Percentiles rank a stretch among this genome's conserved stretches.
Conservation (phyloP, 2,329 filamentous ascomycete genomes). For the Aphanocladium album region DNA sequence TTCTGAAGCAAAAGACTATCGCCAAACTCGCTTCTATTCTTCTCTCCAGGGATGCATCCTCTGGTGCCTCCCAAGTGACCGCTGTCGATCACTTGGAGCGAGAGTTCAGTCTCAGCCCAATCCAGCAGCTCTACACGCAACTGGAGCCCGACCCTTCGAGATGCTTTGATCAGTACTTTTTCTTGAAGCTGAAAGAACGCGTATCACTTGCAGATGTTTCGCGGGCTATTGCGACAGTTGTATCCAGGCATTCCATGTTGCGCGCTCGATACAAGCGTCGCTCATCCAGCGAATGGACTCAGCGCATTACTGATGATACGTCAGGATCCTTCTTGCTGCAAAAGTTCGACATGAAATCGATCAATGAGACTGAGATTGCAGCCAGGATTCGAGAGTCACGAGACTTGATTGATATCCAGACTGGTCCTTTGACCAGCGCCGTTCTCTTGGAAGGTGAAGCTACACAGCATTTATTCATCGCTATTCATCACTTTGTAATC, state of each 20-base stretch:
- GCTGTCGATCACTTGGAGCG: neutral
- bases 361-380: neutral
- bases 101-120: neutral
- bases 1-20: conserved; percentile 27
- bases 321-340: conserved; percentile 18
- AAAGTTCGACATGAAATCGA: neutral
- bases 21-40: conserved; percentile 18
- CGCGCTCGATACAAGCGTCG: conserved; percentile 20
- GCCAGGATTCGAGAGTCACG: conserved; percentile 12
- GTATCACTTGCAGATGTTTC: neutral
- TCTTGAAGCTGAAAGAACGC: neutral
- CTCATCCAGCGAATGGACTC: conserved; percentile 6
- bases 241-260: conserved; percentile 23
- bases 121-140: neutral
- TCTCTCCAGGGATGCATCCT: neutral
- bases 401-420: conserved; percentile 14
- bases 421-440: conserved; percentile 21
- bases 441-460: neutral
- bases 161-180: conserved; percentile 15
- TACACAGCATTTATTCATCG: conserved; percentile 24
- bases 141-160: neutral
- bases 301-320: conserved; percentile 18
- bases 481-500: conserved; percentile 28
- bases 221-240: conserved; percentile 10
- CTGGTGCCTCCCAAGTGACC: neutral